Base-by-base conservation (phyloP, 2,329 filamentous ascomycete genomes). In the Gnomoniopsis sp. region DNA sequence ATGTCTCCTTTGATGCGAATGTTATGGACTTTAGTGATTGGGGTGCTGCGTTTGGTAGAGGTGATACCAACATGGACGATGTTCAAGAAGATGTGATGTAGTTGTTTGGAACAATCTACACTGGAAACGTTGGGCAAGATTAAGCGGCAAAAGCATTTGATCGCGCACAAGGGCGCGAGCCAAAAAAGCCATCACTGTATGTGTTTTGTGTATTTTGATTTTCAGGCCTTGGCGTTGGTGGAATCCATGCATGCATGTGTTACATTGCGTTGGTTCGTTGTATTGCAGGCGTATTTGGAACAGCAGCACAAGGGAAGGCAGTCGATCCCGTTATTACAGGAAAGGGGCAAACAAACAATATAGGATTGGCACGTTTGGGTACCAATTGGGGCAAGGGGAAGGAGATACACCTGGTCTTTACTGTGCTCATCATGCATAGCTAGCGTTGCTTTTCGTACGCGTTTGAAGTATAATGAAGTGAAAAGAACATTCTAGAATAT, bases 1-100 rank as follows among this genome's bases (percentile, higher is more conserved):
- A 62, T 8, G 23, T 64, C 30, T 64, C 64, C 41, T 69, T 71
- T 64, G 69, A 65, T 1, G 62, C 57, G 3, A 55, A 62, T 6
- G 43, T 47, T 8, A 55, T 67, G 7, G 48, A 58, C 1, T 61
- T 65, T 19, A 64, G 64, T 38, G 62, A 57, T 49, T 62, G 60
- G 60, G 60, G 55, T 53, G 47, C 43, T 6, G 56, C 59, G 19
- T 49, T 46, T 2, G 59, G 59, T 26, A 44, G 51, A 3, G 56
- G 53, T 3, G 59, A 62, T 26, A 46, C 51, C 4, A 50, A 50
- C 14, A 59, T 54, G 49, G 41, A 51, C 26, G 57, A 54, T 3
- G 51, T 30, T 30, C 26, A 30, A 4, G 8, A 30, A 30, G 26
- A 30, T 30, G 4, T 30, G 26, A 4, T 4, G 26, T 30, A 30